Evolutionary conservation across 176 grass and related monocot genomes (phyloP).

Genomic region (Panicum miliaceum): DNA sequence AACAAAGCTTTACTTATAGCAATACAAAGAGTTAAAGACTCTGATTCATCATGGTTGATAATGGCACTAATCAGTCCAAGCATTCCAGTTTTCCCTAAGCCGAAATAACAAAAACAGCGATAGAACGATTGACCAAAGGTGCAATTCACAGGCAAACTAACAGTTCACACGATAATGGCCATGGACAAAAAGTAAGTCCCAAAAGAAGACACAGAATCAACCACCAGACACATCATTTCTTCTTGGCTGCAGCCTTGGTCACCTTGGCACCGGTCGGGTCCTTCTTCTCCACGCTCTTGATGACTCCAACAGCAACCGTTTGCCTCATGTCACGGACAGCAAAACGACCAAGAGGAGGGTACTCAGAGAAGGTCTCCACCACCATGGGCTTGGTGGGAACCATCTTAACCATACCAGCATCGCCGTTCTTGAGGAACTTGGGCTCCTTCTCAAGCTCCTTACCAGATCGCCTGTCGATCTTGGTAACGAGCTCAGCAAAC

Average conservation of each 20-base stretch:
- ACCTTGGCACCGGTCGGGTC: conserved; percentile 80
- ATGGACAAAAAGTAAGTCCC: too few relatives aligned
- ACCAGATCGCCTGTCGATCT: conserved; percentile 86
- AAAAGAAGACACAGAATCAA: neutral
- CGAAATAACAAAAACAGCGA: too few relatives aligned
- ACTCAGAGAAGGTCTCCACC: conserved; percentile 72
- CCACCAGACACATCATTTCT: conserved; percentile 61
- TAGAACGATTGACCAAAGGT: too few relatives aligned
- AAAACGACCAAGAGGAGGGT: conserved; percentile 76
- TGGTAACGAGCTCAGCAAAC: conserved; percentile 84
- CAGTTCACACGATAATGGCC: too few relatives aligned
- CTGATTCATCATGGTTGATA: too few relatives aligned
- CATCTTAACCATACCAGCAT: conserved; percentile 92
- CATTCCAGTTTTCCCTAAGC: too few relatives aligned
- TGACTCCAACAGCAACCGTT: conserved; percentile 83
- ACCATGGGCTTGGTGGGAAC: conserved; percentile 97
- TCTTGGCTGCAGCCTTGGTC: conserved; percentile 88
- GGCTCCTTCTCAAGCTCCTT: conserved; percentile 94
- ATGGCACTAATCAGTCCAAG: too few relatives aligned
- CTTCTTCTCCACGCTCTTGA: conserved; percentile 88
- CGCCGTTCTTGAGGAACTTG: conserved; percentile 94
- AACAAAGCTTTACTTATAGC: too few relatives aligned
- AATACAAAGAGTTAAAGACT: too few relatives aligned
- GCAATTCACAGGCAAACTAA: too few relatives aligned
- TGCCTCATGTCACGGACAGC: conserved; percentile 83